Evolutionary conservation across 176 grass and related monocot species (phyloP).

Genomic region (Dendrocalamus sinicus): DNA sequence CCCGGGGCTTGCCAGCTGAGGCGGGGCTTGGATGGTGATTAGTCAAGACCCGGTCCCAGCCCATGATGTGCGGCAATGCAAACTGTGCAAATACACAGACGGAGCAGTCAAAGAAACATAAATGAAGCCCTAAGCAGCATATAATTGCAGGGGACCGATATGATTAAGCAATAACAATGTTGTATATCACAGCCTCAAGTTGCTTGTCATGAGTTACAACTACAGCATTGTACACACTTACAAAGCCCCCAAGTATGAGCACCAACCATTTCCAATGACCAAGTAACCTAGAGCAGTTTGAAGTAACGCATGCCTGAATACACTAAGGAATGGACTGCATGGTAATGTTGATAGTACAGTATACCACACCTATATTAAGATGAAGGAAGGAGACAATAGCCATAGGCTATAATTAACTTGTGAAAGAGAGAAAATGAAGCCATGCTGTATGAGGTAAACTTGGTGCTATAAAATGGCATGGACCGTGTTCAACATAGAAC

Average conservation of each 20-base stretch:
- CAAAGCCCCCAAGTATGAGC: background rate
- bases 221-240: background rate
- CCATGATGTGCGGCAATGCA: slow-evolving; percentile 79
- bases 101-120: slow-evolving; percentile 17
- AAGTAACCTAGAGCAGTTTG: background rate
- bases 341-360: background rate
- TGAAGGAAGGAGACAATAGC: background rate
- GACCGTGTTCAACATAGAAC: background rate
- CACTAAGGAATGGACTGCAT: background rate
- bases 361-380: background rate
- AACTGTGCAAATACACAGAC: slow-evolving; percentile 50
- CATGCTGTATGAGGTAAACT: background rate
- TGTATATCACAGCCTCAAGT: background rate
- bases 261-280: background rate
- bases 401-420: background rate
- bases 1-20: slow-evolving; percentile 42
- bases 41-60: slow-evolving; percentile 67
- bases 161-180: slow-evolving; percentile 1
- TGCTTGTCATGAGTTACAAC: background rate
- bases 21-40: slow-evolving; percentile 21
- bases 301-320: background rate
- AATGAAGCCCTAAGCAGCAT: background rate
- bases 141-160: background rate
- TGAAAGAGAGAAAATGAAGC: background rate
- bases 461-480: background rate